Conservation (phyloP, 305 asterid genomes). For the Solanum hybrid region DNA sequence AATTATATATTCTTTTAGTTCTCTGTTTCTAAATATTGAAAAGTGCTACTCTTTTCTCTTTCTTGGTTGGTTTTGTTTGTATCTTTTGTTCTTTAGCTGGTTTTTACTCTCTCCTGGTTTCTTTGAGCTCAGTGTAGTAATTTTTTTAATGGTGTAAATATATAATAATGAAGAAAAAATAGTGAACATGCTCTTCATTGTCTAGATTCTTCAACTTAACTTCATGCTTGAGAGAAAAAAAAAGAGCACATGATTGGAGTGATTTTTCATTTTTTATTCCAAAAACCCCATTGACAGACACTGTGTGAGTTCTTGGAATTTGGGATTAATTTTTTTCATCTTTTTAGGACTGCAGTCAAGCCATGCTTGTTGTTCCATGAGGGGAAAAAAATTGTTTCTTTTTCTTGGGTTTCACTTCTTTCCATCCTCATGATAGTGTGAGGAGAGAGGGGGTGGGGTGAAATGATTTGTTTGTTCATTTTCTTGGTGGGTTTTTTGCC, state of each 20-base stretch:
- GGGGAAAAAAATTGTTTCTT: not conserved
- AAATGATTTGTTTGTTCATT: slow-evolving; percentile 8
- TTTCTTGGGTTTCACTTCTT: slow-evolving; percentile 18
- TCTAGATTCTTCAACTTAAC: slow-evolving; percentile 31
- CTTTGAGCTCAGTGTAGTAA: slow-evolving; percentile 19
- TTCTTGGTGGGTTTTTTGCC: slow-evolving; percentile 13
- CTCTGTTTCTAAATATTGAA: not conserved
- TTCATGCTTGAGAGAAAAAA: slow-evolving; percentile 34
- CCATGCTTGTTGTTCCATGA: slow-evolving; percentile 50
- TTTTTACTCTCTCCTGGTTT: slow-evolving; percentile 29
- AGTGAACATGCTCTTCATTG: slow-evolving; percentile 57
- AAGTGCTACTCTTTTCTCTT: not conserved
- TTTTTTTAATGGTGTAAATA: not conserved
- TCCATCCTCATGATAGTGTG: slow-evolving; percentile 12
- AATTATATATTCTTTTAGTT: not conserved
- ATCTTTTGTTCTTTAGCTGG: slow-evolving; percentile 30
- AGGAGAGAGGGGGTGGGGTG: not conserved
- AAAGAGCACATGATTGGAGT: slow-evolving; percentile 26
- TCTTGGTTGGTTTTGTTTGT: slow-evolving; percentile 14
- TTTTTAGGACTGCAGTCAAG: slow-evolving; percentile 59
- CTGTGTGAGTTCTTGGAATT: slow-evolving; percentile 36
- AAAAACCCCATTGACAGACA: slow-evolving; percentile 16
- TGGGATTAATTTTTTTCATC: slow-evolving; percentile 33
- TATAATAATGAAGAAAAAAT: slow-evolving; percentile 13
- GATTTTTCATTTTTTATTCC: slow-evolving; percentile 3